Conservation (phyloP, 208 protist species). For the Acanthamoeba quina region DNA sequence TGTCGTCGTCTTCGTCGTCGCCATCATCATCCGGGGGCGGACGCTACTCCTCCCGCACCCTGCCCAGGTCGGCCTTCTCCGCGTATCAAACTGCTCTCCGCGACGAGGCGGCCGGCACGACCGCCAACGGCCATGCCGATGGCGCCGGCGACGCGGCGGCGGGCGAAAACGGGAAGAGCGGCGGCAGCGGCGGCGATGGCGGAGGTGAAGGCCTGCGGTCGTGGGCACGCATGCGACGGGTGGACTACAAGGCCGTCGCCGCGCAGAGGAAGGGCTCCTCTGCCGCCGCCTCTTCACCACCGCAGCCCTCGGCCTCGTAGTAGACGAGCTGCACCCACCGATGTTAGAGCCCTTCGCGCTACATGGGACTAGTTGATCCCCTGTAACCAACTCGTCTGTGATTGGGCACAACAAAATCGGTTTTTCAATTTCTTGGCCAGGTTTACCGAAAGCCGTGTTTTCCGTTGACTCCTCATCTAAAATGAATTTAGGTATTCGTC, state of each 20-base stretch:
- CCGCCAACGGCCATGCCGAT: not conserved
- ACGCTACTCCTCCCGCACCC: not conserved
- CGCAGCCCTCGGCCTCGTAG: not conserved
- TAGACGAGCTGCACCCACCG: no score
- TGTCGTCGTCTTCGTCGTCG: not conserved
- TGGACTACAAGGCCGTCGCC: conserved; percentile 40
- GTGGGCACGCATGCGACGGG: conserved; percentile 24
- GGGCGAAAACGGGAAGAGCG: not conserved
- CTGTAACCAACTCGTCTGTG: no score
- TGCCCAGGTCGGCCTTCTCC: not conserved
- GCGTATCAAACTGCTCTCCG: not conserved
- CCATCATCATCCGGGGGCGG: not conserved
- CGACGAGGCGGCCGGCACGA: not conserved
- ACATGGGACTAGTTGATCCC: no score
- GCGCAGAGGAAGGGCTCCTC: conserved; percentile 51
- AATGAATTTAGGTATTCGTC: no score
- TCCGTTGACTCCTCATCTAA: no score
- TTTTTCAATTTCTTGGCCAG: no score
- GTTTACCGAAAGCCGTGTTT: no score
- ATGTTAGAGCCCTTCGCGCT: no score
- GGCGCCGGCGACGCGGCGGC: not conserved
- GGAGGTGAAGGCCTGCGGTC: not conserved
- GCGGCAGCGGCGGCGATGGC: not conserved
- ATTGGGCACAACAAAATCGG: no score
- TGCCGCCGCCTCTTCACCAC: not conserved